Evolutionary conservation across 345 rosid species (phyloP), one percentile per base, ranked within the genome.

Genomic region (Toxicodendron radicans): DNA sequence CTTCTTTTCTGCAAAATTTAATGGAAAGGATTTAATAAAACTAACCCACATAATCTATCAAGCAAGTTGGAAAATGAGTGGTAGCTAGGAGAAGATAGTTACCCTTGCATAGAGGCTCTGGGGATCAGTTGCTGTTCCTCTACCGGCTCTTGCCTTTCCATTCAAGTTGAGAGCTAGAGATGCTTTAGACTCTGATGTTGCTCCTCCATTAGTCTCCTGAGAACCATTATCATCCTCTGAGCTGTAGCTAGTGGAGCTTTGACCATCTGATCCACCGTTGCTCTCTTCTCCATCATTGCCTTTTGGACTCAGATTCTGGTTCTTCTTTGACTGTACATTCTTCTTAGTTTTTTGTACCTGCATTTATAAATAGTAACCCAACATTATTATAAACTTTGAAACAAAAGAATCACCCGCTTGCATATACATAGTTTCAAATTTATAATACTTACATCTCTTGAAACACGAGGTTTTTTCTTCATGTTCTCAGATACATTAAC

Each of bases 61-160:
- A 20, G 17, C 24, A 38, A 75, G 73, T 49, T 61, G 38, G 4
- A 3, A 7, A 33, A n/a, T n/a, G n/a, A 17, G 46, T 61, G 43
- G 10, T 32, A 5, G 65, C 11, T 33, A 17, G 45, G 24, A 18
- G 46, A 8, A 62, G 13, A 3, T 51, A 58, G 68, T 66, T 88
- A 95, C 97, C 89, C 97, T 82, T 67, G 97, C 97, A 64, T 95
- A 95, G 63, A 92, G 90, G 83, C 99, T 95, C 75, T 92, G 99
- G 70, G 98, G 97, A 81, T 94, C 98, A 4, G 95, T 89, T 30
- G 98, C 97, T n/a, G 95, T 82, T 24, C 97, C 99, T 73, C 90
- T 83, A 45, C 84, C 65, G 63, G 97, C 92, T 82, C 97, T 88
- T 33, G 85, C 70, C 78, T 88, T 92, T 66, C 86, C 96, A 69